phyloP scores from a whole-genome alignment of 164 flowering plant genomes.

The Tetrastigma voinierianum region DNA sequence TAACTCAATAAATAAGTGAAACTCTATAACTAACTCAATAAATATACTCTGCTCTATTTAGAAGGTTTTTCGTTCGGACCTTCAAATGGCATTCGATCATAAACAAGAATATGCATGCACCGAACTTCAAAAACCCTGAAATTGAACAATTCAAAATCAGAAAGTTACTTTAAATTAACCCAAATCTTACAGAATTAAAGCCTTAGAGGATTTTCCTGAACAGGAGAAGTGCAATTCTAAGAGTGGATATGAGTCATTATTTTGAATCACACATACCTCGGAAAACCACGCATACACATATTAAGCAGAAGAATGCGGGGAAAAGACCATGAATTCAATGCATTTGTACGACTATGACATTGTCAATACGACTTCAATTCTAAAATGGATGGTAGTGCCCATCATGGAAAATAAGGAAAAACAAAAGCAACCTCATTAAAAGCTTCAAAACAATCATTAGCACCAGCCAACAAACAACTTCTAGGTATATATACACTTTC shows the following conservation, averaged over 20 bases:
- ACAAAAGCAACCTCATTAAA: neutral
- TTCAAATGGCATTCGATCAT: conserved; percentile 87
- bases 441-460: too few relatives aligned
- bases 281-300: too few relatives aligned
- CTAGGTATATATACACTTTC: too few relatives aligned
- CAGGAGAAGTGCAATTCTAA: neutral
- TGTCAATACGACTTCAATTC: neutral
- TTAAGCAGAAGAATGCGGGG: too few relatives aligned
- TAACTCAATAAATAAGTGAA: too few relatives aligned
- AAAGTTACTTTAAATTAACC: neutral
- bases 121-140: conserved; percentile 86
- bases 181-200: neutral
- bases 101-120: conserved; percentile 88
- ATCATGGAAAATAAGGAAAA: neutral
- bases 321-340: neutral
- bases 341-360: neutral
- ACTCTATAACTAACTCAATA: too few relatives aligned
- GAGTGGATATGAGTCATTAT: neutral
- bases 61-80: conserved; percentile 35
- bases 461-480: too few relatives aligned
- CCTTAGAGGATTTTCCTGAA: neutral
- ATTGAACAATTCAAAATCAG: neutral
- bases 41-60: neutral
- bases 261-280: too few relatives aligned
- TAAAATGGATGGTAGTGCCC: neutral